Conservation (phyloP, 768 basidiomycete genomes). For the Collybia sp. region DNA sequence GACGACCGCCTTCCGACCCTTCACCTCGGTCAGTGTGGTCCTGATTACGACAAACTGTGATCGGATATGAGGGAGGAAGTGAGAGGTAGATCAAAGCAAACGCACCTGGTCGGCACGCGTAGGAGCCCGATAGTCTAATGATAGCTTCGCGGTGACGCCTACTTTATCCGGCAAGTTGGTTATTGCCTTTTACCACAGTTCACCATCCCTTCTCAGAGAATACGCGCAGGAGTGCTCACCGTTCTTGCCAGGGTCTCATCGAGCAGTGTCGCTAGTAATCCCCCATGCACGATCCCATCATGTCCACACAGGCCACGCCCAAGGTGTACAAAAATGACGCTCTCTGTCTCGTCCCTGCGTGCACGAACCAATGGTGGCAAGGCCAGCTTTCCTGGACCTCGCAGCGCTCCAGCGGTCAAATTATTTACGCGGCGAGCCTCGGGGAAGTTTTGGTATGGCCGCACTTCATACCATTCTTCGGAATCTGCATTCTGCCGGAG, state of each 20-base stretch:
- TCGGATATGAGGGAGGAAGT: not conserved
- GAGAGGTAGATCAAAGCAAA: not conserved
- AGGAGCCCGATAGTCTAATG: slow-evolving; percentile 80
- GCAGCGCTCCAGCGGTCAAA: slow-evolving; percentile 79
- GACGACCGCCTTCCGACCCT: slow-evolving; percentile 78
- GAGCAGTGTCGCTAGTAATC: slow-evolving; percentile 82
- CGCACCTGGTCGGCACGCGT: slow-evolving; percentile 82
- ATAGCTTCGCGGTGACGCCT: slow-evolving; percentile 87
- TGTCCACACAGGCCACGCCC: slow-evolving; percentile 88
- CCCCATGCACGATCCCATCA: slow-evolving; percentile 94
- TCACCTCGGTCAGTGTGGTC: slow-evolving; percentile 56
- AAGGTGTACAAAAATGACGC: slow-evolving; percentile 69
- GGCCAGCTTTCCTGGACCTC: slow-evolving; percentile 84
- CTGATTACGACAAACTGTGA: slow-evolving; percentile 79
- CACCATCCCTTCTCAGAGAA: not conserved
- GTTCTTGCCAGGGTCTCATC: slow-evolving; percentile 83
- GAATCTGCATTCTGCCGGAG: slow-evolving; percentile 46
- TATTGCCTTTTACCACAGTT: slow-evolving; percentile 54
- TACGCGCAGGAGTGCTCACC: slow-evolving; percentile 36
- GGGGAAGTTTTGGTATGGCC: slow-evolving; percentile 69
- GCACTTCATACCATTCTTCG: slow-evolving; percentile 68
- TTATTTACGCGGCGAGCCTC: slow-evolving; percentile 76
- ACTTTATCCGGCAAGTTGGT: slow-evolving; percentile 83
- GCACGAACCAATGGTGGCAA: slow-evolving; percentile 73
- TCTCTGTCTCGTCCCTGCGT: slow-evolving; percentile 71